Evolutionary conservation across 768 basidiomycete species (phyloP).

Genomic region (Fibroporia radiculosa): DNA sequence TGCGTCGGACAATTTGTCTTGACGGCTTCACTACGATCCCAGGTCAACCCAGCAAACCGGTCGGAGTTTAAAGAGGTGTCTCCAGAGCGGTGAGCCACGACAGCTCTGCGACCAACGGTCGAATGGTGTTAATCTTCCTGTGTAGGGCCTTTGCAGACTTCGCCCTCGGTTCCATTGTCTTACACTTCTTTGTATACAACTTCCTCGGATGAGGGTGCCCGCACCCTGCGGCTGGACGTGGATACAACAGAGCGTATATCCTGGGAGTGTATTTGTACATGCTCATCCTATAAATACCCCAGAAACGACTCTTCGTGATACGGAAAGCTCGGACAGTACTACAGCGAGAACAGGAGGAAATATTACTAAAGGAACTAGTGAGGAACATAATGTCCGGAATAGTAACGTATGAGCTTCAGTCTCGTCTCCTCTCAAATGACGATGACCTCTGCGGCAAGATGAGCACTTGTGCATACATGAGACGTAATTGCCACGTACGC

Average conservation of each 20-base stretch:
- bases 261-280: constrained; percentile 1
- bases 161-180: constrained; percentile 85
- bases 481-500: constrained; percentile 41
- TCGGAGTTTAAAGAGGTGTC: constrained; percentile 84
- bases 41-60: constrained; percentile 84
- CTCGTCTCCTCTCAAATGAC: constrained; percentile 58
- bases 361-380: background rate
- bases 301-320: background rate
- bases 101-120: background rate
- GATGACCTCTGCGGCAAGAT: constrained; percentile 47
- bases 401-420: no score
- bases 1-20: constrained; percentile 97
- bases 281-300: background rate
- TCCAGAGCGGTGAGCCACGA: constrained; percentile 70
- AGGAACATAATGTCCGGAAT: no score
- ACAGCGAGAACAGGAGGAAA: background rate
- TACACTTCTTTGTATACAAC: constrained; percentile 99
- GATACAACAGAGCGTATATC: background rate
- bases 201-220: constrained; percentile 67
- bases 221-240: background rate
- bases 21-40: constrained; percentile 83
- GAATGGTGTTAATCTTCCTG: constrained; percentile 2
- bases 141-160: constrained; percentile 95
- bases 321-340: background rate
- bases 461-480: background rate